Evolutionary conservation across 225 moss, liverwort and hornwort genomes (phyloP), one percentile per base, ranked within the genome.

Genomic region (Bryum argenteum): DNA sequence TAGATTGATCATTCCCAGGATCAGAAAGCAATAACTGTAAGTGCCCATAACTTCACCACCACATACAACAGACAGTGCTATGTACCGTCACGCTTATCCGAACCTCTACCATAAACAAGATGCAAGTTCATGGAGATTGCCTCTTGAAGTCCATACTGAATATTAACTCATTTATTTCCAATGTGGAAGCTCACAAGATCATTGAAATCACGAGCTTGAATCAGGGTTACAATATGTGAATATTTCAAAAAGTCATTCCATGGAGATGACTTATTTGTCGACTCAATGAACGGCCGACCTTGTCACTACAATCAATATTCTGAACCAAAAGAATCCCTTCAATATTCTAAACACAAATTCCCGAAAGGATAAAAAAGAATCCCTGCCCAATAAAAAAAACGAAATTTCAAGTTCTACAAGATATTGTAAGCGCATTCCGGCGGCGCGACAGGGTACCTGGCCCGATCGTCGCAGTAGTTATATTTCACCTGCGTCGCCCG

Each of bases 391-490:
- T 2, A 3, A 57, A 66, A 11, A 21, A 37, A 1, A 1, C 16
- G 21, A 15, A 5, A 8, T 33, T 0, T 6, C 14, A 20, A 12
- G 28, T 8, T 55, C 69, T 83, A 84, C 70, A 84, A 19, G 16
- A 74, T 6, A 10, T 84, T 80, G 67, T 69, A 62, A 8, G 77
- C 66, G 0, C 84, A 84, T 51, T 81, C 81, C 15, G 75, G 47
- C 61, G 81, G 81, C 3, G 75, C 67, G 11, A 41, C 54, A 11
- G 78, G 61, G 9, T 70, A 84, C 1, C 81, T 69, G 1, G 24
- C 48, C 18, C 77, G 78, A 63, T 93, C 93, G 16, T 78, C 74
- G 44, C 93, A 93, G 39, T 91, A 91, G 43, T 91, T 86, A 9
- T 93, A 91, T 9, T 84, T 48, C 74, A 91, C 76, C 33, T 83